Percentiles rank a stretch among this genome's conserved stretches.
These are phyloP conservation scores for Salix suchowensis DNA, from an alignment of 345 rosid genomes.

Conservation along the genomic window DNA sequence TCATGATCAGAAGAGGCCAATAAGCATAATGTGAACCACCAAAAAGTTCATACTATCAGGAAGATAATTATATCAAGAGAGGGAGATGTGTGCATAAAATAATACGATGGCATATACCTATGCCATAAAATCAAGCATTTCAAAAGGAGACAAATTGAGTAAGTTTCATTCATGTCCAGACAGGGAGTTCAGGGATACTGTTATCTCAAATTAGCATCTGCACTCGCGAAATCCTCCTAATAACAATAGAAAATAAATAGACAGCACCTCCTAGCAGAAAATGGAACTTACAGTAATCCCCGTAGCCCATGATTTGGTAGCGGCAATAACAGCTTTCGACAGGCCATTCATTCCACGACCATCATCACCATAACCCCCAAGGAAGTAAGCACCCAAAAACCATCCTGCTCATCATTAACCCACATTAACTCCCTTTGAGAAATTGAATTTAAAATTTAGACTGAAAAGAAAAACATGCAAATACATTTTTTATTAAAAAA, in stretches of 20 bases:
- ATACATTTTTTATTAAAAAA: too few species aligned
- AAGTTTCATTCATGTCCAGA: neutral
- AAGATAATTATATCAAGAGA: neutral
- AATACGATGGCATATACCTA: neutral
- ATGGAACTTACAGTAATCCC: slow-evolving; percentile 69
- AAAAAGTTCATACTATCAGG: too few species aligned
- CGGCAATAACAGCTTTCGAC: slow-evolving; percentile 62
- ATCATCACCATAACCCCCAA: slow-evolving; percentile 80
- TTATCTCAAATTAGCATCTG: neutral
- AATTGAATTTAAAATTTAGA: neutral
- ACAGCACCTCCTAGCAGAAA: neutral
- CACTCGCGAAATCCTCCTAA: neutral
- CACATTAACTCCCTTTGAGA: neutral
- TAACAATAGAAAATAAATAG: neutral
- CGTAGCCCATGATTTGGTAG: slow-evolving; percentile 75
- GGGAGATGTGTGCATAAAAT: neutral
- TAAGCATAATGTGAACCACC: too few species aligned
- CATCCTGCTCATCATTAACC: slow-evolving; percentile 50
- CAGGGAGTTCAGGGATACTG: neutral
- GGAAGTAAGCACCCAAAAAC: slow-evolving; percentile 89
- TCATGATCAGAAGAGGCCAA: too few species aligned
- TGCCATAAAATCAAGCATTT: neutral
- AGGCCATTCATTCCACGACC: slow-evolving; percentile 80
- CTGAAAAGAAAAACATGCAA: neutral
- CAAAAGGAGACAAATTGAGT: neutral